Conservation (phyloP, 495 filamentous ascomycete species). For the Tuber aestivum region DNA sequence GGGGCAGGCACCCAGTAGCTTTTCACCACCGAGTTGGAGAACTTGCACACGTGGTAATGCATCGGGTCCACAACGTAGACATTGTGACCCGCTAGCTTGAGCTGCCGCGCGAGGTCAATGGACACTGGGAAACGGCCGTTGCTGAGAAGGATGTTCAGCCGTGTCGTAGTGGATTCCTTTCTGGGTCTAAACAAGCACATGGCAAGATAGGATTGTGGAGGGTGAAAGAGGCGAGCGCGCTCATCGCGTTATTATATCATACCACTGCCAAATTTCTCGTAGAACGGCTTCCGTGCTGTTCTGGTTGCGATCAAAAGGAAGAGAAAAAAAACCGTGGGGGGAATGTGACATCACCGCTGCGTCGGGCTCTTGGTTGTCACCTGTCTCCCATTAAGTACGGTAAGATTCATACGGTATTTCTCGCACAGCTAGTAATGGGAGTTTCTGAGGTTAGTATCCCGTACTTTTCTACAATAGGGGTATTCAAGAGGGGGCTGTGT, state of each 20-base stretch:
- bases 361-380: neutral
- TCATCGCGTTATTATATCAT: neutral
- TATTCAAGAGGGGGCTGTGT: neutral
- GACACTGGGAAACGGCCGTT: slow-evolving; percentile 45
- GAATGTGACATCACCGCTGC: neutral
- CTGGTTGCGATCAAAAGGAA: too few species aligned
- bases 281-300: neutral
- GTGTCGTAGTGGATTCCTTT: neutral
- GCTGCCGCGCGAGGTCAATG: slow-evolving; percentile 43
- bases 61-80: slow-evolving; percentile 43
- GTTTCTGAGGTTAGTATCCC: neutral
- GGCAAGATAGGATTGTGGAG: neutral
- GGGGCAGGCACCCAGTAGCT: slow-evolving; percentile 36
- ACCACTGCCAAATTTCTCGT: neutral
- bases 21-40: slow-evolving; percentile 38
- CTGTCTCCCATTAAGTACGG: too few species aligned
- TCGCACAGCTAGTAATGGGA: neutral
- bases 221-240: neutral
- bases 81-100: slow-evolving; percentile 36
- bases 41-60: slow-evolving; percentile 44
- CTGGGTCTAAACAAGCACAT: neutral
- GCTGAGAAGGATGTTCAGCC: slow-evolving; percentile 43
- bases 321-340: too few species aligned
- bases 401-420: too few species aligned
- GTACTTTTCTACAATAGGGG: neutral